Conservation (phyloP, 2,329 filamentous ascomycete genomes). For the Alternaria gansuensis region DNA sequence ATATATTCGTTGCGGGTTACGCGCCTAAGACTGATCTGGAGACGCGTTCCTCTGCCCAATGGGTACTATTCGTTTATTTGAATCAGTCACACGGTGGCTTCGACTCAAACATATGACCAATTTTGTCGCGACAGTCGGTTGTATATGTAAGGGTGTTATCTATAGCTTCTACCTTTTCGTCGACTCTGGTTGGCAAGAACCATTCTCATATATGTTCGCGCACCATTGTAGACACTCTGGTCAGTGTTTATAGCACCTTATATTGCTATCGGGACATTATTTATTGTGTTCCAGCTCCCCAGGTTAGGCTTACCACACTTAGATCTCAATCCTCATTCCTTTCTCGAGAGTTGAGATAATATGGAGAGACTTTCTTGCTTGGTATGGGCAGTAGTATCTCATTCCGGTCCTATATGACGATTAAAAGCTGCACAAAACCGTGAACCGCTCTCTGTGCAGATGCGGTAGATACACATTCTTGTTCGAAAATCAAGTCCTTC, state of each 20-base stretch:
- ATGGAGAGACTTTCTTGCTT: neutral
- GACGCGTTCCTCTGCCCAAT: neutral
- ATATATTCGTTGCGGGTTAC: neutral
- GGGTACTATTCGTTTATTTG: neutral
- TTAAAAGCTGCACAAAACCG: neutral
- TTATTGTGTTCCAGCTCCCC: neutral
- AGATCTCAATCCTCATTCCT: neutral
- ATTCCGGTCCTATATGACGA: neutral
- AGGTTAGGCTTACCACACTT: neutral
- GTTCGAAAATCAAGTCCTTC: neutral
- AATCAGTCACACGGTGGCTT: neutral
- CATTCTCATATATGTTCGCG: neutral
- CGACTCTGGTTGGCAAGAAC: neutral
- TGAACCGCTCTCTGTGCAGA: neutral
- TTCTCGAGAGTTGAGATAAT: neutral
- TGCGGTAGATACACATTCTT: neutral
- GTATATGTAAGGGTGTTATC: neutral
- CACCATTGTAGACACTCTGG: neutral
- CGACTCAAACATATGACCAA: neutral
- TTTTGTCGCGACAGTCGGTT: neutral
- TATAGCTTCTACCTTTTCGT: neutral
- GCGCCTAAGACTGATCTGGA: neutral
- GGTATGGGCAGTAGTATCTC: neutral
- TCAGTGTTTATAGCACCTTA: neutral
- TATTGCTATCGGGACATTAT: neutral